These are phyloP conservation scores for Dipodascopsis uninucleata DNA, from an alignment of 805 yeast genomes.

Conservation along the genomic window DNA sequence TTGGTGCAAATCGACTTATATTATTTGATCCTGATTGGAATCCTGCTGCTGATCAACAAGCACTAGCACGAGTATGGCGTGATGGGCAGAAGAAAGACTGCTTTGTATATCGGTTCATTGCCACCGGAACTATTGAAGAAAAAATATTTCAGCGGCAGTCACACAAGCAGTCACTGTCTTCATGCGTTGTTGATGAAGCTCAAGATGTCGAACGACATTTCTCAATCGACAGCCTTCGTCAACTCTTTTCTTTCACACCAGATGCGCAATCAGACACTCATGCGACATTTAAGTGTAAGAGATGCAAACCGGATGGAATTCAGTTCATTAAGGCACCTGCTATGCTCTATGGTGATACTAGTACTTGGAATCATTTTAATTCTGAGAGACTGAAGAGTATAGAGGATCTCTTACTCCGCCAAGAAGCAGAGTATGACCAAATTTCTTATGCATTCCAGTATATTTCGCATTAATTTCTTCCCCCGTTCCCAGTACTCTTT, in stretches of 20 bases:
- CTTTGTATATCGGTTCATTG: constrained; percentile 86
- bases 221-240: constrained; percentile 73
- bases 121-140: constrained; percentile 94
- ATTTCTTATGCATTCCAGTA: constrained; percentile 89
- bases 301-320: constrained; percentile 57
- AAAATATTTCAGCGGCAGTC: constrained; percentile 94
- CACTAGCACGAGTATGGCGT: constrained; percentile 96
- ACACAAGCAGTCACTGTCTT: constrained; percentile 85
- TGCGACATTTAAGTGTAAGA: constrained; percentile 80
- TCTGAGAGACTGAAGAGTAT: constrained; percentile 58
- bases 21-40: constrained; percentile 95
- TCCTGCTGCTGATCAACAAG: constrained; percentile 98
- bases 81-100: constrained; percentile 98
- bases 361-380: constrained; percentile 92
- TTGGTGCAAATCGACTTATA: constrained; percentile 90
- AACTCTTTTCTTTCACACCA: constrained; percentile 66
- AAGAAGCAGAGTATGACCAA: constrained; percentile 65
- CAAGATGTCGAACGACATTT: constrained; percentile 92
- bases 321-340: constrained; percentile 70
- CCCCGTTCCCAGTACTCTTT: no score
- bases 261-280: constrained; percentile 84
- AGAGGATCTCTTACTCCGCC: constrained; percentile 72
- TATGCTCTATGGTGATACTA: constrained; percentile 95
- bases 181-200: constrained; percentile 95
- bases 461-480: constrained; percentile 73